Evolutionary conservation across 441 rosid species (phyloP).

Genomic region (Pelargonium myrrhifolium): DNA sequence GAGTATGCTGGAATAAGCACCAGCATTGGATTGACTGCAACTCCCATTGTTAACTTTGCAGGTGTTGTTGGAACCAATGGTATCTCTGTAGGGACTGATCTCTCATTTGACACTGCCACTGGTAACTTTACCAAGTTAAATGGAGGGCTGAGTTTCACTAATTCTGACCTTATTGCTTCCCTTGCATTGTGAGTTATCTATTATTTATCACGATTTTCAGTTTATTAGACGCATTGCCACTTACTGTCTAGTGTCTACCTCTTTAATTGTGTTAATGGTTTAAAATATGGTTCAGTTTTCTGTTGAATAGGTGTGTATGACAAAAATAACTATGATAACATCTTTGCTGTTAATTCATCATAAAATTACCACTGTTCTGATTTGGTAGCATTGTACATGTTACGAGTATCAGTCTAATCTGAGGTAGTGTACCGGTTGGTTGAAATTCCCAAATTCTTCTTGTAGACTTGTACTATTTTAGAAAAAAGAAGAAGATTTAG

Average conservation of each 20-base stretch:
- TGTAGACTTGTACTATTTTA: too few species aligned
- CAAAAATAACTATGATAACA: too few species aligned
- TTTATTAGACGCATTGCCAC: background rate
- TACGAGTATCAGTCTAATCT: too few species aligned
- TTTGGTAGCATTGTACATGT: too few species aligned
- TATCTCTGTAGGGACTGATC: conserved; percentile 71
- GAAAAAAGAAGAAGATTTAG: background rate
- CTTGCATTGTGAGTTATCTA: conserved; percentile 51
- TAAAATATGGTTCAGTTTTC: background rate
- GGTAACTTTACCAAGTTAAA: conserved; percentile 74
- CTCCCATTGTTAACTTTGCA: conserved; percentile 76
- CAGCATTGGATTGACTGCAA: conserved; percentile 71
- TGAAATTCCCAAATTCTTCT: too few species aligned
- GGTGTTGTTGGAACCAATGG: conserved; percentile 64
- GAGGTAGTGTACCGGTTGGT: too few species aligned
- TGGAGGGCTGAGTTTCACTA: conserved; percentile 56
- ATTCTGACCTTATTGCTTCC: conserved; percentile 66
- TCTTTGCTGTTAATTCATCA: too few species aligned
- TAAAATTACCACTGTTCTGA: too few species aligned
- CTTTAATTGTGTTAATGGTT: background rate
- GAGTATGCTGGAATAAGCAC: conserved; percentile 84
- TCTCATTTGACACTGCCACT: conserved; percentile 64
- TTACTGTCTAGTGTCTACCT: too few species aligned
- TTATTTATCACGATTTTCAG: background rate
- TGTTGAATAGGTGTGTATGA: too few species aligned